Conservation (phyloP, 2,329 filamentous ascomycete genomes). For the Colletotrichum sp. region DNA sequence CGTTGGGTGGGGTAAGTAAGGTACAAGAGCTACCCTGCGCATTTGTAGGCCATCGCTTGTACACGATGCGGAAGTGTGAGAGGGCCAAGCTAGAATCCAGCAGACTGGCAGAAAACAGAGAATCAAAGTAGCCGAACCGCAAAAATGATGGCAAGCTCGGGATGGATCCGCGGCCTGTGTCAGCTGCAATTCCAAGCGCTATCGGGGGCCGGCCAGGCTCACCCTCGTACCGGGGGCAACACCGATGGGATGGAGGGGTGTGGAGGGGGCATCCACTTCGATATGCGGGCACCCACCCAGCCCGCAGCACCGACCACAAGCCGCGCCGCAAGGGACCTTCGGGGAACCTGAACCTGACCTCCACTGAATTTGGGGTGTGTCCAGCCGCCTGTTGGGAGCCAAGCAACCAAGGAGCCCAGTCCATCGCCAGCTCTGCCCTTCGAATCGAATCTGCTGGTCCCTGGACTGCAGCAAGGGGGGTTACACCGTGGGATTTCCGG, state of each 20-base stretch:
- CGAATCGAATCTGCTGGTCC: background rate
- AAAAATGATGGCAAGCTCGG: background rate
- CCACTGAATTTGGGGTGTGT: background rate
- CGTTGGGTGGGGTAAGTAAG: slow-evolving; percentile 10
- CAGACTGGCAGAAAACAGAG: background rate
- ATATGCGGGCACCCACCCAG: background rate
- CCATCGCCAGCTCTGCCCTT: background rate
- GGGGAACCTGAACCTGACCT: background rate
- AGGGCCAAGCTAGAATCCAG: background rate
- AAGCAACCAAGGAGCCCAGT: background rate
- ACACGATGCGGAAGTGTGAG: slow-evolving; percentile 7
- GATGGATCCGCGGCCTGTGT: background rate
- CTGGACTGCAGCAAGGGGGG: background rate
- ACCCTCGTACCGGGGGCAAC: slow-evolving; percentile 9
- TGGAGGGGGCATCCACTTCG: background rate
- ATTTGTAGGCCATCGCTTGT: background rate
- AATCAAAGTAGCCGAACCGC: background rate
- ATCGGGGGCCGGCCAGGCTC: background rate
- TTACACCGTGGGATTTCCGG: background rate
- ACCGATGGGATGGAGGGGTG: slow-evolving; percentile 3
- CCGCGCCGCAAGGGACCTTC: background rate
- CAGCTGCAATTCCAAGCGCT: slow-evolving; percentile 6
- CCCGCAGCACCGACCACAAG: background rate
- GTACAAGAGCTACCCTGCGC: slow-evolving; percentile 8
- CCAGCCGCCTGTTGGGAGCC: background rate